Evolutionary conservation across 2,329 filamentous ascomycete species (phyloP).

Genomic region (Penicillium sp.): DNA sequence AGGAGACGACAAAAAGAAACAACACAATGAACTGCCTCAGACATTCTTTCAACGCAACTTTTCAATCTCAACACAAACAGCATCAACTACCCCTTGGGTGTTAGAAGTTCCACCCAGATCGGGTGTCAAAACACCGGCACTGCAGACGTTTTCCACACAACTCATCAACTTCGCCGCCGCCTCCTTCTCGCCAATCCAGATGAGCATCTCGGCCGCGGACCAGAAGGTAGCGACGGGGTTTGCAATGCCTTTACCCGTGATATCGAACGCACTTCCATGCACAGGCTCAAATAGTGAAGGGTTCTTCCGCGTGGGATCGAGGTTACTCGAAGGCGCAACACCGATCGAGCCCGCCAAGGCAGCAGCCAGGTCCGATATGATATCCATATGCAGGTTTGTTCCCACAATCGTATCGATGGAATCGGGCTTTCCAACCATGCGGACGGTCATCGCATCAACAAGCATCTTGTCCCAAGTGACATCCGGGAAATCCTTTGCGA

Average conservation of each 20-base stretch:
- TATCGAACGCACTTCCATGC: conserved; percentile 66
- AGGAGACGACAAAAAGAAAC: not conserved
- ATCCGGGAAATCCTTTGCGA: conserved; percentile 53
- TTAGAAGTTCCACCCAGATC: conserved; percentile 61
- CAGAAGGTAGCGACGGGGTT: conserved; percentile 69
- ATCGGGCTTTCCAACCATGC: conserved; percentile 56
- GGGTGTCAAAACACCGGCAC: conserved; percentile 54
- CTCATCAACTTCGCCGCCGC: conserved; percentile 60
- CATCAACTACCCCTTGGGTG: conserved; percentile 61
- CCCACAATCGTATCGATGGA: conserved; percentile 57
- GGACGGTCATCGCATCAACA: conserved; percentile 59
- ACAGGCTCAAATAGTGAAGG: conserved; percentile 65
- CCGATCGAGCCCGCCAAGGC: conserved; percentile 70
- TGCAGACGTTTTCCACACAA: conserved; percentile 62
- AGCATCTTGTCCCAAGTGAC: conserved; percentile 58
- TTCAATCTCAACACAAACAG: conserved; percentile 55
- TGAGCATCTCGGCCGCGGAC: conserved; percentile 69
- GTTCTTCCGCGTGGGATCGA: conserved; percentile 63
- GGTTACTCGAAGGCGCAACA: conserved; percentile 68
- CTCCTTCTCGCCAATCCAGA: conserved; percentile 60
- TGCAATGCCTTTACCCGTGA: conserved; percentile 61
- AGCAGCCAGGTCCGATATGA: conserved; percentile 69
- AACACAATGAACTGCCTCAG: conserved; percentile 7
- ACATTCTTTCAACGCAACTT: conserved; percentile 17
- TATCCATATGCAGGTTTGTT: conserved; percentile 62